phyloP scores from a whole-genome alignment of 352 stramenopile species.

The Globisporangium radiosum region DNA sequence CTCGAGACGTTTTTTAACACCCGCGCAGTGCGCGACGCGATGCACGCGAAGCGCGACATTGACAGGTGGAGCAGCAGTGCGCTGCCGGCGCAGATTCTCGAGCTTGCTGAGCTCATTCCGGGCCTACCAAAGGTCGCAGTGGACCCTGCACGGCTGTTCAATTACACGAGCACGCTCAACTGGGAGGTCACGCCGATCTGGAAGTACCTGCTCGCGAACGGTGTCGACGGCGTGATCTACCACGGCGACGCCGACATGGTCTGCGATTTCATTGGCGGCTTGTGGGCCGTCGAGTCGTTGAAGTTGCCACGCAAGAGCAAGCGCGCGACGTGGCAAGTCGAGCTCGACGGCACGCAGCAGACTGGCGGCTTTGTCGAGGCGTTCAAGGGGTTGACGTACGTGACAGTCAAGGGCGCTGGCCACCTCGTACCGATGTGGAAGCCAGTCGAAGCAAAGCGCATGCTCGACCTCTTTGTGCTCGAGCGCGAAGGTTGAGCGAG shows the following conservation, averaged over 20 bases:
- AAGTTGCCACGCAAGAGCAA: conserved; percentile 31
- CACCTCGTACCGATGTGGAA: conserved; percentile 87
- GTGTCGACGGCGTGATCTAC: conserved; percentile 58
- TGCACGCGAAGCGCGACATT: conserved; percentile 36
- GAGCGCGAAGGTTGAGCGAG: conserved; percentile 14
- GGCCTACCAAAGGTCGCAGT: conserved; percentile 6
- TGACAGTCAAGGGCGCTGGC: conserved; percentile 88
- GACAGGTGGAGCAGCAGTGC: conserved; percentile 6
- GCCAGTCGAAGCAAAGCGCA: conserved; percentile 51
- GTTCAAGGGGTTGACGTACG: conserved; percentile 78
- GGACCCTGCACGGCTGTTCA: conserved; percentile 14
- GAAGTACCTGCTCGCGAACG: conserved; percentile 38
- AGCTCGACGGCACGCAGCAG: conserved; percentile 34
- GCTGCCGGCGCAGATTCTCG: conserved; percentile 10
- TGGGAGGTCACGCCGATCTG: conserved; percentile 37
- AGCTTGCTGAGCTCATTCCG: conserved; percentile 10
- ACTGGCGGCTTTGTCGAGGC: conserved; percentile 77
- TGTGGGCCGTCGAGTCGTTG: conserved; percentile 66
- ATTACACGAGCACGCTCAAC: conserved; percentile 13
- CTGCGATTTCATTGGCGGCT: conserved; percentile 58
- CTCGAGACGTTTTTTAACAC: conserved; percentile 48
- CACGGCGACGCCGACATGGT: conserved; percentile 68
- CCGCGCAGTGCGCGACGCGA: conserved; percentile 33
- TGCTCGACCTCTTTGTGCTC: conserved; percentile 65
- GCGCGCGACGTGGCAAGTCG: conserved; percentile 35